A percentile compares a stretch with the other conserved stretches of the same genome.
These are phyloP conservation scores for Zychaea mexicana DNA, from an alignment of 371 early-diverging fungal species.

Conservation along the genomic window DNA sequence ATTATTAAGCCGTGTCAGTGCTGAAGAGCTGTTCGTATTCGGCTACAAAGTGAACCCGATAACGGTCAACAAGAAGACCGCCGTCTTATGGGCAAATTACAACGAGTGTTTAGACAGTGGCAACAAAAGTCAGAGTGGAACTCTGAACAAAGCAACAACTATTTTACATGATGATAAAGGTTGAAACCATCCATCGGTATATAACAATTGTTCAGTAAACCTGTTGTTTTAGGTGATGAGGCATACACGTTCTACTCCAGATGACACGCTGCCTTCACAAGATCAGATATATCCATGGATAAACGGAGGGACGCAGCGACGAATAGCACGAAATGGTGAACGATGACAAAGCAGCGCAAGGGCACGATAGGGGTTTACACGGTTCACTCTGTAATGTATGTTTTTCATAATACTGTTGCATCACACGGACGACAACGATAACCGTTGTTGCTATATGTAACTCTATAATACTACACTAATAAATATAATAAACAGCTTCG, in stretches of 20 bases:
- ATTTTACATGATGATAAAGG: no score
- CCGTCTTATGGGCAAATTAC: not conserved
- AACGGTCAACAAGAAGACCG: not conserved
- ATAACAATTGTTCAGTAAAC: no score
- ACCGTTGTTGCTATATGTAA: not conserved
- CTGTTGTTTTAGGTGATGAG: not conserved
- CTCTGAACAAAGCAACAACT: no score
- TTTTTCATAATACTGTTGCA: no score
- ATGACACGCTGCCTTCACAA: not conserved
- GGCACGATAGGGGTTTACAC: no score
- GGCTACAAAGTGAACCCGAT: no score
- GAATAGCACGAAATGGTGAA: no score
- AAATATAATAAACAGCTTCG: not conserved
- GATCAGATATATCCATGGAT: not conserved
- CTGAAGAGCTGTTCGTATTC: not conserved
- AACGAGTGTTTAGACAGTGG: not conserved
- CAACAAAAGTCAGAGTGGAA: no score
- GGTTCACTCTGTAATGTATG: no score
- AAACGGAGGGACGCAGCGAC: not conserved
- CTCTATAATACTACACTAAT: not conserved
- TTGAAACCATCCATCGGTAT: no score
- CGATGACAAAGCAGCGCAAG: no score
- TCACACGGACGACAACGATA: not conserved
- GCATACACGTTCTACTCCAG: not conserved
- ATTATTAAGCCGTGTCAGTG: not conserved